Evolutionary conservation across 805 yeast genomes (phyloP).

Genomic region (Candida orba): DNA sequence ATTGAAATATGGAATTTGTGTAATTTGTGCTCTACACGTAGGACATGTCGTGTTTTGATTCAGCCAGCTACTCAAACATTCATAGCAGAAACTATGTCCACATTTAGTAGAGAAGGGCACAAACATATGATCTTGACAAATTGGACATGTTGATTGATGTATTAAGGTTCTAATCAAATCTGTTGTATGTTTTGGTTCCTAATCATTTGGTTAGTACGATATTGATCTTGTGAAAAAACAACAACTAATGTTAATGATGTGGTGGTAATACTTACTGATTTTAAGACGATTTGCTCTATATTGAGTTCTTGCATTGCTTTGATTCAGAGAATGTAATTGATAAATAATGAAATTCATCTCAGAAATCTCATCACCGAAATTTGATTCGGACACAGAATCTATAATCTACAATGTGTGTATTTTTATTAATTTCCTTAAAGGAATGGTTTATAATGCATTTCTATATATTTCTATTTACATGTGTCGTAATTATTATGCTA

Average conservation of each 20-base stretch:
- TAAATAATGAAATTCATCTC: too few species aligned
- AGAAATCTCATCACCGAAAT: too few species aligned
- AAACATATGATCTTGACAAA: conserved; percentile 65
- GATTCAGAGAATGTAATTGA: neutral
- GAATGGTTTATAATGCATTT: too few species aligned
- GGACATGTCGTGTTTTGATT: conserved; percentile 52
- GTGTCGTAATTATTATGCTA: too few species aligned
- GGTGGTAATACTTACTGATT: conserved; percentile 9
- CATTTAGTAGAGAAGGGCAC: conserved; percentile 58
- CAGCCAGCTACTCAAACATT: conserved; percentile 59
- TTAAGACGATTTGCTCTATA: conserved; percentile 12
- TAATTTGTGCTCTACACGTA: conserved; percentile 47
- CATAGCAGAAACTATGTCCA: conserved; percentile 73
- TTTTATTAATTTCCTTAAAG: too few species aligned
- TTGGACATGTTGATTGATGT: conserved; percentile 40
- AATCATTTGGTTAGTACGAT: neutral
- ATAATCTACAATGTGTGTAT: too few species aligned
- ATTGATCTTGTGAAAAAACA: too few species aligned
- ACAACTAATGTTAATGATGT: too few species aligned
- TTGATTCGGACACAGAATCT: too few species aligned
- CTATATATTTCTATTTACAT: too few species aligned
- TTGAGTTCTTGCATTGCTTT: neutral
- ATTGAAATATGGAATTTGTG: conserved; percentile 45
- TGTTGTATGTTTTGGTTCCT: conserved; percentile 4
- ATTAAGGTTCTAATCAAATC: conserved; percentile 17